Evolutionary conservation across 2,329 filamentous ascomycete species (phyloP), one percentile per base, ranked within the genome.

Genomic region (Dothistroma pini): DNA sequence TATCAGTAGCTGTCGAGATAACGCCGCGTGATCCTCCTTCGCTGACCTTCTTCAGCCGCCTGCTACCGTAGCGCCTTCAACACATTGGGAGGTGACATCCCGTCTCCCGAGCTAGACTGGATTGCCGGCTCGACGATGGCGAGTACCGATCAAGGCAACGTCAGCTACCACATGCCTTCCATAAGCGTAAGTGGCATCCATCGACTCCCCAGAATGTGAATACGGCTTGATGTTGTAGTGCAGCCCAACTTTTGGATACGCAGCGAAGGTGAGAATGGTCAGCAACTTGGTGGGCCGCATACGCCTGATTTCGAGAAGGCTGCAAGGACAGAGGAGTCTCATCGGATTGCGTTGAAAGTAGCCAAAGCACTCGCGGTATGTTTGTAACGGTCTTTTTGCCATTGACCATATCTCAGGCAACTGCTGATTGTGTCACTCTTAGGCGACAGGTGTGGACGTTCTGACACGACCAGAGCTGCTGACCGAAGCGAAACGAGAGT

Each of bases 91-190:
- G 72, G 76, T 1, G 62, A 67, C 3, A 75, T 79, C 1, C 70
- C 75, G 0, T 62, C 63, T 0, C 74, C 75, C 11, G 77, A 79
- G 2, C 54, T 78, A 7, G 80, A 81, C 59, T 72, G 77, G 56
- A 70, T 77, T 10, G 67, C 71, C 4, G 79, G 79, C 0, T 69
- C 73, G 25, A 80, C 78, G n/a, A 78, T 76, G 48, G 83, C 84
- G 4, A 84, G 81, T 64, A 85, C 83, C 0, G 84, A 87, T 68
- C 83, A 86, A 72, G 85, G 84, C 0, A 79, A 87, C 63, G 72
- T 86, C 57, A 84, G 81, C 64, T 81, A 86, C 66, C 81, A 77
- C 0, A 78, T 86, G 75, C 85, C 84, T 44, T 83, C 80, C 57
- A 69, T 87, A 41, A 82, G 77, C 58, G 63, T 65, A 25, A 60